These are phyloP conservation scores for Tulasnella sp. DNA, from an alignment of 768 basidiomycete species.

Conservation along the genomic window DNA sequence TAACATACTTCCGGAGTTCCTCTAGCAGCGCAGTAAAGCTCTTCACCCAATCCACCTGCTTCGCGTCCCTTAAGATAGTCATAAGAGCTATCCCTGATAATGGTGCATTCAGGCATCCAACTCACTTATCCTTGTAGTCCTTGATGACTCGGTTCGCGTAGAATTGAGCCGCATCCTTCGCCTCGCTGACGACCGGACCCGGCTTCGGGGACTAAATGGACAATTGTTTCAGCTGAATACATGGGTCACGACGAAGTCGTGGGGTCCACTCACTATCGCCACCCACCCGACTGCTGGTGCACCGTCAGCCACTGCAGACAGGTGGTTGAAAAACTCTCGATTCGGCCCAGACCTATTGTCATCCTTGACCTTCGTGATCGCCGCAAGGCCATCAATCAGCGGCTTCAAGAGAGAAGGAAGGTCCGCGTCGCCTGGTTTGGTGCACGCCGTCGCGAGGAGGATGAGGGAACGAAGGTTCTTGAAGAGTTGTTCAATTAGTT, in stretches of 20 bases:
- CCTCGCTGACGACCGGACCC: slow-evolving; percentile 62
- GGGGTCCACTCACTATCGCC: slow-evolving; percentile 45
- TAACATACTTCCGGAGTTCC: slow-evolving; percentile 67
- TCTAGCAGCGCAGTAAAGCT: slow-evolving; percentile 60
- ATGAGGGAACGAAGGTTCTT: slow-evolving; percentile 58
- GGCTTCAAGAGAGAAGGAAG: slow-evolving; percentile 52
- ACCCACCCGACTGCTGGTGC: slow-evolving; percentile 82
- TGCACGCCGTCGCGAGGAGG: slow-evolving; percentile 55
- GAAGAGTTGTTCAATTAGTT: slow-evolving; percentile 56
- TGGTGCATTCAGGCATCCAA: too few relatives aligned
- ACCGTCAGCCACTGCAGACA: slow-evolving; percentile 74
- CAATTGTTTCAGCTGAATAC: background rate
- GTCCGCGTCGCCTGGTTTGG: slow-evolving; percentile 54
- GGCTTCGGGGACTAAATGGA: slow-evolving; percentile 56
- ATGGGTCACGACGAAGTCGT: background rate
- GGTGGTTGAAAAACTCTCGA: slow-evolving; percentile 70
- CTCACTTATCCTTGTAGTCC: slow-evolving; percentile 87
- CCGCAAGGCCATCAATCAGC: slow-evolving; percentile 59
- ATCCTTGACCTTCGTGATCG: slow-evolving; percentile 73
- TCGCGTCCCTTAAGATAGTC: slow-evolving; percentile 47
- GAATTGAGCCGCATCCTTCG: slow-evolving; percentile 78
- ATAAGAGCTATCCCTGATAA: background rate
- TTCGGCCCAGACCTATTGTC: slow-evolving; percentile 44
- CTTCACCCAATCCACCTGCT: slow-evolving; percentile 82
- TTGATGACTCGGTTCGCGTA: slow-evolving; percentile 85